These are phyloP conservation scores for Wickerhamiella allomyrinae DNA, from an alignment of 805 yeast genomes.

Conservation along the genomic window DNA sequence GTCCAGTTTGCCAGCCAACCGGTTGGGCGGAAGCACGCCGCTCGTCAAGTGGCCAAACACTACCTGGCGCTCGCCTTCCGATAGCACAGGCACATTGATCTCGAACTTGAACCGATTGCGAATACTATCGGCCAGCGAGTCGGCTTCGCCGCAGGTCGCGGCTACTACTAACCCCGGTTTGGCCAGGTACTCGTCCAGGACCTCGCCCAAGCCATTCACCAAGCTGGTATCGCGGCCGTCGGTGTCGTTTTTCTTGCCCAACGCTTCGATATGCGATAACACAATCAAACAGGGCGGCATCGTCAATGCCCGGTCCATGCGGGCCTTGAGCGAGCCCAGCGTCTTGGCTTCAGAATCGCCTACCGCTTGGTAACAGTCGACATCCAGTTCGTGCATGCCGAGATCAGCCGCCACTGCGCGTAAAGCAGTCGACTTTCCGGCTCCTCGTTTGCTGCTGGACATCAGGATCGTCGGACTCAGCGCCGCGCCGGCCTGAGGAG, in stretches of 20 bases:
- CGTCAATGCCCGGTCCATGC: slow-evolving; percentile 48
- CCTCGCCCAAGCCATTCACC: slow-evolving; percentile 36
- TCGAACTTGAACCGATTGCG: slow-evolving; percentile 66
- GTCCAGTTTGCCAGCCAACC: slow-evolving; percentile 6
- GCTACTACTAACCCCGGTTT: slow-evolving; percentile 37
- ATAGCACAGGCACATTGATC: slow-evolving; percentile 60
- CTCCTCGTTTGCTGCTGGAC: slow-evolving; percentile 54
- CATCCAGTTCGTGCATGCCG: slow-evolving; percentile 51
- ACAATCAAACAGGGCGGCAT: slow-evolving; percentile 36
- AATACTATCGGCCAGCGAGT: slow-evolving; percentile 48
- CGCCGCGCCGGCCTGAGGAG: slow-evolving; percentile 21
- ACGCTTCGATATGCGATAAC: slow-evolving; percentile 57
- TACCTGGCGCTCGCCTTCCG: slow-evolving; percentile 53
- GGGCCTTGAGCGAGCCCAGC: slow-evolving; percentile 62
- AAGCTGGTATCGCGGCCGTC: slow-evolving; percentile 32
- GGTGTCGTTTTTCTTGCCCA: slow-evolving; percentile 54
- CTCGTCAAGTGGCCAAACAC: slow-evolving; percentile 41
- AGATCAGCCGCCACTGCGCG: slow-evolving; percentile 38
- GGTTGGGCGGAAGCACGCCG: slow-evolving; percentile 2
- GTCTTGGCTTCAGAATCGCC: slow-evolving; percentile 68
- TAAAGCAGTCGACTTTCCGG: slow-evolving; percentile 64
- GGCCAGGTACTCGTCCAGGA: slow-evolving; percentile 40
- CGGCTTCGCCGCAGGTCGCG: slow-evolving; percentile 57
- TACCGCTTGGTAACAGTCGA: slow-evolving; percentile 56
- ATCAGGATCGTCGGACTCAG: slow-evolving; percentile 51